Base-by-base conservation (phyloP, 768 basidiomycete species). In the Gymnopilus dilepis region DNA sequence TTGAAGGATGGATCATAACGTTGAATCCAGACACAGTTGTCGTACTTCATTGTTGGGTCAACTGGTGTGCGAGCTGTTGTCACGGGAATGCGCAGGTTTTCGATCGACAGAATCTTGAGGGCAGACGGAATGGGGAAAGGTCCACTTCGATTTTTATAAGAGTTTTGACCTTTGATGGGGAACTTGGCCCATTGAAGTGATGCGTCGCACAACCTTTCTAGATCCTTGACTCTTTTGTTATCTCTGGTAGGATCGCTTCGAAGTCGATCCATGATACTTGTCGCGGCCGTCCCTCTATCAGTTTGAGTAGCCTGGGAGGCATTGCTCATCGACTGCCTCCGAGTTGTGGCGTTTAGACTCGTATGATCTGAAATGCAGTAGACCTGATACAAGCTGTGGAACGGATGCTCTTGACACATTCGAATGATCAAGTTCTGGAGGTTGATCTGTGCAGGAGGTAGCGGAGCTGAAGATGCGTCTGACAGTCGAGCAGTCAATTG, bases 401-500 rank as follows among this genome's bases (percentile, higher is more conserved):
- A 99, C 0, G 97, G 95, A 70, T 99, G 97, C 55, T 98, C 94
- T 59, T 74, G 74, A 68, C 92, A 92, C 83, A 99, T 91, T 22
- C 87, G 83, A 4, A 90, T 58, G 22, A 99, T 79, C 26, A 92
- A 75, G 2, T 67, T 74, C 53, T 89, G 86, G 5, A 99, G 80
- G 60, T 81, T 85, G 21, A 73, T 67, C 68, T 95, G 93, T 56
- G 78, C 80, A 41, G 74, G 63, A 5, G 74, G 60, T 34, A 75
- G 34, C 2, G 69, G 50, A 22, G 71, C 67, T 26, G 72, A 56
- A 8, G 71, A 64, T 15, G 79, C 60, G 43, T 77, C 84, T 12
- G 89, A 84, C 30, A 99, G 81, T 7, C 96, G 86, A n/a, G 97
- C 95, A 0, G 95, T 88, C 4, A 99, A 85, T 75, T 99, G 97